Conservation (phyloP, 768 basidiomycete species). For the Rhodotorula kratochvilovae region DNA sequence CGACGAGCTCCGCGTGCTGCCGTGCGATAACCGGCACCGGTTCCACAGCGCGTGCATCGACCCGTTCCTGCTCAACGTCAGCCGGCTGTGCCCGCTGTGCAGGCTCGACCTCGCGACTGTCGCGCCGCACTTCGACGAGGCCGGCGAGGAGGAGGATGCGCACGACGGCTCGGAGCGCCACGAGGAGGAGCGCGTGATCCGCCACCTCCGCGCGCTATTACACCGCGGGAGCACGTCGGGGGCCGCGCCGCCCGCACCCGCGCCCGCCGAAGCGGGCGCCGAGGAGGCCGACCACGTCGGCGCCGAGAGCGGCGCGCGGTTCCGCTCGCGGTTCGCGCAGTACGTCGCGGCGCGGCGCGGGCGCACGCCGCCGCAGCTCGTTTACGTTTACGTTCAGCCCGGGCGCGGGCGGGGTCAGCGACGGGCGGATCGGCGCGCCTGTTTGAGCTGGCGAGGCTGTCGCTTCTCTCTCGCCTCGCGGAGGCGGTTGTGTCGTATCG, state of each 20-base stretch:
- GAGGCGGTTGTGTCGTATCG: neutral
- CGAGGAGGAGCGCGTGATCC: slow-evolving; percentile 34
- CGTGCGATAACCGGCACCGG: slow-evolving; percentile 82
- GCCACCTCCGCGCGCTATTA: slow-evolving; percentile 27
- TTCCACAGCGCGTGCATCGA: slow-evolving; percentile 90
- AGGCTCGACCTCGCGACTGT: slow-evolving; percentile 49
- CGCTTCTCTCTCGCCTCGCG: too few relatives aligned
- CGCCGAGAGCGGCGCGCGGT: neutral
- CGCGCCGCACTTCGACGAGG: neutral
- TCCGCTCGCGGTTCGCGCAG: slow-evolving; percentile 11
- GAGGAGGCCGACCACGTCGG: neutral
- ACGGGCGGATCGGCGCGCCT: neutral
- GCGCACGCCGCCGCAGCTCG: neutral
- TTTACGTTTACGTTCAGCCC: neutral
- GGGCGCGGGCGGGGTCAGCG: neutral
- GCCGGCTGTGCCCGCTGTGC: slow-evolving; percentile 86
- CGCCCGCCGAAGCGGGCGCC: neutral
- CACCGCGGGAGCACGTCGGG: neutral
- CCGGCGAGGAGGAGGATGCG: neutral
- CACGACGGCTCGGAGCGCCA: slow-evolving; percentile 3
- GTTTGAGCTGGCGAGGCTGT: neutral
- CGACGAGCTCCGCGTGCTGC: slow-evolving; percentile 81
- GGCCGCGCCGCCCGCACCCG: neutral
- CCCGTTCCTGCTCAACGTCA: slow-evolving; percentile 85
- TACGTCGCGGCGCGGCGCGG: slow-evolving; percentile 9